These are phyloP conservation scores for Aegilops tauschii DNA, from an alignment of 176 grass and related monocot species.

Conservation along the genomic window DNA sequence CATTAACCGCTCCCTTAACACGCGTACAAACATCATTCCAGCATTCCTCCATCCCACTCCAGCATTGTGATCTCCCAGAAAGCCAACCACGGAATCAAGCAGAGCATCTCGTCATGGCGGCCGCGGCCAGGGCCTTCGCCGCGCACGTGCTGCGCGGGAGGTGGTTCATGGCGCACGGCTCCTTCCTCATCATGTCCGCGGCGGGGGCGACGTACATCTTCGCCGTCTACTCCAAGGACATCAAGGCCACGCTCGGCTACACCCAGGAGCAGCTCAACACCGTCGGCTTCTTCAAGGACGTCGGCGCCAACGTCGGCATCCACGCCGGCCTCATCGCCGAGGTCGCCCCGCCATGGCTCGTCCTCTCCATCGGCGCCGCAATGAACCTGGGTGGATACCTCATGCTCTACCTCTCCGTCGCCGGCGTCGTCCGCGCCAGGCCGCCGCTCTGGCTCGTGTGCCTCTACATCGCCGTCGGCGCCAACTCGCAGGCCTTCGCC, in stretches of 20 bases:
- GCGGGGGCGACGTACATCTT: constrained; percentile 58
- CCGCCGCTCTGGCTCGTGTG: constrained; percentile 55
- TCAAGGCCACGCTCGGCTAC: constrained; percentile 52
- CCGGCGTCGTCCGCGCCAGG: not conserved
- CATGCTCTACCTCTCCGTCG: constrained; percentile 61
- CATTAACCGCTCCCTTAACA: not conserved
- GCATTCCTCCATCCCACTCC: not conserved
- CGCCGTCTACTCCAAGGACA: constrained; percentile 67
- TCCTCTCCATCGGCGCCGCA: constrained; percentile 43
- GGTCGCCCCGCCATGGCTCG: constrained; percentile 39
- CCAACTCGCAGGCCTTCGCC: constrained; percentile 83
- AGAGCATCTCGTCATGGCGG: not conserved
- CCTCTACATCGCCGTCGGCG: constrained; percentile 72
- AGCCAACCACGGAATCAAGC: not conserved
- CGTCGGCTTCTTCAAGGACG: constrained; percentile 59
- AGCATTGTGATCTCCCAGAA: not conserved
- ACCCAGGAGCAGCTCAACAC: constrained; percentile 64
- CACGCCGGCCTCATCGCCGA: constrained; percentile 50
- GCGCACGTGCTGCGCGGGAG: not conserved
- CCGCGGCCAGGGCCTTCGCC: not conserved
- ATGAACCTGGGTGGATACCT: constrained; percentile 62
- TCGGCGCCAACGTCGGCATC: constrained; percentile 58
- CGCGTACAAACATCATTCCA: not conserved
- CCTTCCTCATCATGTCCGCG: constrained; percentile 48
- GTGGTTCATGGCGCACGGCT: constrained; percentile 56